Base-by-base conservation (phyloP, 177 flowering plant genomes). In the Tripterygium wilfordii region DNA sequence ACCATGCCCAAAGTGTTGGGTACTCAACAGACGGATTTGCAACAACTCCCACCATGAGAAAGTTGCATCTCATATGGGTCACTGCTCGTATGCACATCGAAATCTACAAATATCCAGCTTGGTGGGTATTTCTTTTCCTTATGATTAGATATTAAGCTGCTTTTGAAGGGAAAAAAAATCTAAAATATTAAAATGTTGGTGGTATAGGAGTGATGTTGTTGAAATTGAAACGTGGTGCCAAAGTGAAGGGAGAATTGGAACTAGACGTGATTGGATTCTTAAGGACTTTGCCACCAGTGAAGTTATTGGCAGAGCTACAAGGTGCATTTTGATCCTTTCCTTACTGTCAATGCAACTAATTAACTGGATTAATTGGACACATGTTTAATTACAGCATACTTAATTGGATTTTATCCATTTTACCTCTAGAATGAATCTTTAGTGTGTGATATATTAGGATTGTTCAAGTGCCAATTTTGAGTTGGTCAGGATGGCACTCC, bases 161-260 rank as follows among this genome's bases (percentile, higher is more conserved):
- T n/a, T n/a, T n/a, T n/a, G n/a, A n/a, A n/a, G n/a, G n/a, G n/a
- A n/a, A n/a, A n/a, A n/a, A n/a, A n/a, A n/a, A n/a, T n/a, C n/a
- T n/a, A n/a, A n/a, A n/a, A n/a, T n/a, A n/a, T n/a, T n/a, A n/a
- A n/a, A n/a, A n/a, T n/a, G n/a, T n/a, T n/a, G n/a, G n/a, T n/a
- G n/a, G n/a, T n/a, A 49, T 66, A 94, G 99, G 99, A 78, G 96
- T 46, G 96, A 87, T 69, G 88, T 94, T 26, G 76, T 94, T 70
- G 99, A 94, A 61, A 83, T 94, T 36, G 99, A 94, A 62, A 89
- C 99, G 15, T 94, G 99, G 99, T 82, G 94, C 70, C 92, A 85
- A 71, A 43, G 79, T 10, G 97, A 92, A 67, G 99, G 99, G 49
- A 71, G 86, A 64, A 87, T 84, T 56, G 96, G 92, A 48, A 86